Evolutionary conservation across 1,284 basidiomycete genomes (phyloP).

Genomic region (Somion occarium): DNA sequence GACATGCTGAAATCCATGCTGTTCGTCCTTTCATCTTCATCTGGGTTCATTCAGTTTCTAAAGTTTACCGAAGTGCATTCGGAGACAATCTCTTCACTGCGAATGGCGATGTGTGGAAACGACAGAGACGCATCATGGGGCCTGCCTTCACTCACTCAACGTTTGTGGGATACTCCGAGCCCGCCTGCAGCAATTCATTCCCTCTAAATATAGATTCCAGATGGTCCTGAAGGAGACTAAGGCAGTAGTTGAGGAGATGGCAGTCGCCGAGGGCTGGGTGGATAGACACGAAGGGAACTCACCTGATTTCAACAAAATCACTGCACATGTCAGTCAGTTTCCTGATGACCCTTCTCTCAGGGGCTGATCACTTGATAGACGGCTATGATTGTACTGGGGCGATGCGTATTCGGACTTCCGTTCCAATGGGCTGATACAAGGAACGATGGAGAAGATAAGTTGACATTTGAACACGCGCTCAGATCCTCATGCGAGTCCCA

Average conservation of each 20-base stretch:
- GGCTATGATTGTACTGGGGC: slow-evolving; percentile 9
- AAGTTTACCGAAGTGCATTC: not conserved
- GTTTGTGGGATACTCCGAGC: too few relatives aligned
- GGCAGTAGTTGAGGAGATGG: slow-evolving; percentile 9
- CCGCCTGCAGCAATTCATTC: too few relatives aligned
- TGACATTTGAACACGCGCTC: slow-evolving; percentile 5
- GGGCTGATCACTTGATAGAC: slow-evolving; percentile 1
- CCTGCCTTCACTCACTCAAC: not conserved
- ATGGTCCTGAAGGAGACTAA: slow-evolving; percentile 9
- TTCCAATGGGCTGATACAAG: slow-evolving; percentile 6
- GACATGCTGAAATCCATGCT: not conserved
- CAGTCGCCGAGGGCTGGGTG: slow-evolving; percentile 8
- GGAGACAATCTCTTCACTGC: slow-evolving; percentile 1
- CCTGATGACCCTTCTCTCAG: not conserved
- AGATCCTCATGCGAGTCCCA: slow-evolving; percentile 1
- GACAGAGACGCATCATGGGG: not conserved
- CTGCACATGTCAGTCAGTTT: slow-evolving; percentile 9
- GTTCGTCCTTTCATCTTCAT: not conserved
- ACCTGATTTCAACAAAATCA: slow-evolving; percentile 4
- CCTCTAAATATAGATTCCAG: not conserved
- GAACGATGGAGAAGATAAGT: not conserved
- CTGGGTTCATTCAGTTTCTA: not conserved
- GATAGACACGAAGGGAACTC: not conserved
- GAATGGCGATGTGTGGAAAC: slow-evolving; percentile 1
- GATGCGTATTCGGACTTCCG: slow-evolving; percentile 11